phyloP scores from a whole-genome alignment of 441 rosid species.

The Erodium trifolium region DNA sequence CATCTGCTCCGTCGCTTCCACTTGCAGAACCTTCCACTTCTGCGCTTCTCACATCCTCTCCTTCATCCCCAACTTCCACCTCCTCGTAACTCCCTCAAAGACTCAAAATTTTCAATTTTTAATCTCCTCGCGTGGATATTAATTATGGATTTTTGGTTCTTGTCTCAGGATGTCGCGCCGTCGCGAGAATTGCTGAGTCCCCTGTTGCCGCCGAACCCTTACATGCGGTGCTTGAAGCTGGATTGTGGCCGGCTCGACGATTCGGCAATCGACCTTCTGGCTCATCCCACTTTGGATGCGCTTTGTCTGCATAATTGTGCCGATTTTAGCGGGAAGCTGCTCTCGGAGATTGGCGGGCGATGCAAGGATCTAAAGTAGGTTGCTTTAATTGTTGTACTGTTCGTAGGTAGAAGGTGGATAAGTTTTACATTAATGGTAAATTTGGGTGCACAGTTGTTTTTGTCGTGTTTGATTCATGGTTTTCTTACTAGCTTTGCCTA shows the following conservation, averaged over 20 bases:
- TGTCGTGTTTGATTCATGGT: not conserved
- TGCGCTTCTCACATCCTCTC: slow-evolving; percentile 63
- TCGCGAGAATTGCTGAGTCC: slow-evolving; percentile 51
- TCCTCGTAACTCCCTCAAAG: slow-evolving; percentile 37
- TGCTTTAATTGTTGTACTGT: not conserved
- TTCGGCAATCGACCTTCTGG: slow-evolving; percentile 43
- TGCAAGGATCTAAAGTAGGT: slow-evolving; percentile 61
- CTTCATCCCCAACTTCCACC: slow-evolving; percentile 62
- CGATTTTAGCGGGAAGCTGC: slow-evolving; percentile 66
- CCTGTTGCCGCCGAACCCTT: slow-evolving; percentile 60
- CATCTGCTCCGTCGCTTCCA: slow-evolving; percentile 63
- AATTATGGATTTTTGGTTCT: not conserved
- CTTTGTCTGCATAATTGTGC: slow-evolving; percentile 60
- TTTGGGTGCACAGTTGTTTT: slow-evolving; percentile 7
- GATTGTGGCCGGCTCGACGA: slow-evolving; percentile 69
- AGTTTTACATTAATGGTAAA: not conserved
- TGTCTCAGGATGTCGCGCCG: slow-evolving; percentile 53
- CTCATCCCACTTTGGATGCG: slow-evolving; percentile 54
- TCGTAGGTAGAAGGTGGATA: not conserved
- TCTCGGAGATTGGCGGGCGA: slow-evolving; percentile 60
- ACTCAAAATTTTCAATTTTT: not conserved
- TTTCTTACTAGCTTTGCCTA: slow-evolving; percentile 20
- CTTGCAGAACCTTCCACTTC: slow-evolving; percentile 42
- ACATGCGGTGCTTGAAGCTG: slow-evolving; percentile 59
- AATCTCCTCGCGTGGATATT: slow-evolving; percentile 1